Percentiles rank a stretch among this genome's conserved stretches.
phyloP scores from a whole-genome alignment of 1,139 yeast species.

The Protomyces inundatus region DNA sequence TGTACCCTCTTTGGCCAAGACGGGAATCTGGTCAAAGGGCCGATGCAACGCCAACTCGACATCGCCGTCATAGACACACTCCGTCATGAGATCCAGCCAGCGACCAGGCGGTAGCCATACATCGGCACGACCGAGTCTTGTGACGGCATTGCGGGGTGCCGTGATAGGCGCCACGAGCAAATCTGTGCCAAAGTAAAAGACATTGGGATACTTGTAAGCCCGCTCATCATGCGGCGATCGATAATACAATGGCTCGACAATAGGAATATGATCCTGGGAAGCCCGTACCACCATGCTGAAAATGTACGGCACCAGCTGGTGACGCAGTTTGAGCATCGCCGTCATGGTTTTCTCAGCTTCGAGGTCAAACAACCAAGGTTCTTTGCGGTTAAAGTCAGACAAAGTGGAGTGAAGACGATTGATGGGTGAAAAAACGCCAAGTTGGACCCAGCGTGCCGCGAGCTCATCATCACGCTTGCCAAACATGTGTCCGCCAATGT shows the following conservation, averaged over 20 bases:
- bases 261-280: no score
- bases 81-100: not conserved
- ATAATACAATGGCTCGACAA: no score
- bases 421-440: constrained; percentile 24
- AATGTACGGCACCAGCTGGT: not conserved
- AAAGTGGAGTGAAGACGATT: constrained; percentile 7
- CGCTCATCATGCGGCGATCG: not conserved
- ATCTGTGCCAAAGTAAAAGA: not conserved
- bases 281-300: not conserved
- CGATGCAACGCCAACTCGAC: not conserved
- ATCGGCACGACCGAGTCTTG: not conserved
- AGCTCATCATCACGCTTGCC: constrained; percentile 21
- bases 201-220: not conserved
- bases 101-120: not conserved
- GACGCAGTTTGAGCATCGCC: not conserved
- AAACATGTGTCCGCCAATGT: constrained; percentile 20
- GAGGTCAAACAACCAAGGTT: not conserved
- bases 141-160: not conserved
- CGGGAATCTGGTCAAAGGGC: not conserved
- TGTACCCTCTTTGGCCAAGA: not conserved
- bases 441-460: constrained; percentile 18
- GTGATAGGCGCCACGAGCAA: not conserved
- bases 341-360: not conserved
- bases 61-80: not conserved
- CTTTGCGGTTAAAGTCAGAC: not conserved